A percentile compares a stretch with the other conserved stretches of the same genome.
Evolutionary conservation across 495 filamentous ascomycete species (phyloP).

Genomic region (Platismatia glauca): DNA sequence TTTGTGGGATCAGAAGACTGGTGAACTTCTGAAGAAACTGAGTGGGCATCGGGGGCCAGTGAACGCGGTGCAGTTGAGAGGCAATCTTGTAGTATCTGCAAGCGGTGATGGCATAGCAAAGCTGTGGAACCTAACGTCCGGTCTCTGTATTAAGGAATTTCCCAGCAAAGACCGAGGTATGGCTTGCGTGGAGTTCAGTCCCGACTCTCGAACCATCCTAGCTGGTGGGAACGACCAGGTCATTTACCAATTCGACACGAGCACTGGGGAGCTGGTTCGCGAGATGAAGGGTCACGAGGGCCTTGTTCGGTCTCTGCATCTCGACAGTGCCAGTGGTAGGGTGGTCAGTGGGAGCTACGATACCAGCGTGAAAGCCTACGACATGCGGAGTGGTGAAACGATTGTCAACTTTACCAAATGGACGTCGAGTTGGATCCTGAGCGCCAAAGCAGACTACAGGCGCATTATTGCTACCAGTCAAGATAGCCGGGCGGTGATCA

Average conservation of each 20-base stretch:
- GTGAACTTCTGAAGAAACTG: constrained; percentile 61
- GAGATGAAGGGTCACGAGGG: constrained; percentile 68
- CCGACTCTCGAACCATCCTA: constrained; percentile 79
- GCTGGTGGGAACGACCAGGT: constrained; percentile 89
- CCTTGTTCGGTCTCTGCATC: constrained; percentile 78
- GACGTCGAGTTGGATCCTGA: constrained; percentile 93
- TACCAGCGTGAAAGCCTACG: constrained; percentile 85
- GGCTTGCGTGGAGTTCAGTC: constrained; percentile 89
- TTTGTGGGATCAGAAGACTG: constrained; percentile 82
- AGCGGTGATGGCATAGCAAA: constrained; percentile 88
- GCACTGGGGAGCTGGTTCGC: constrained; percentile 72
- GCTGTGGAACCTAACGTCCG: constrained; percentile 85
- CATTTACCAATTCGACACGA: constrained; percentile 90
- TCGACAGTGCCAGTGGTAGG: constrained; percentile 73
- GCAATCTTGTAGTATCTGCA: constrained; percentile 82
- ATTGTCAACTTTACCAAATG: constrained; percentile 74
- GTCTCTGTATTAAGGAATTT: constrained; percentile 81
- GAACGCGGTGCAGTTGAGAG: constrained; percentile 89
- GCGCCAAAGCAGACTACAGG: constrained; percentile 89
- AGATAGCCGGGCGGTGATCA: constrained; percentile 79
- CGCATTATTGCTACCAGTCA: constrained; percentile 89
- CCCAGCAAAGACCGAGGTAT: constrained; percentile 77
- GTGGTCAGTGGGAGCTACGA: constrained; percentile 91
- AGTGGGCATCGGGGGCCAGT: constrained; percentile 82
- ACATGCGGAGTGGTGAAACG: constrained; percentile 62